Percentiles rank a stretch among this genome's conserved stretches.
Conservation (phyloP, 495 filamentous ascomycete species). For the Amniculicola lignicola region DNA sequence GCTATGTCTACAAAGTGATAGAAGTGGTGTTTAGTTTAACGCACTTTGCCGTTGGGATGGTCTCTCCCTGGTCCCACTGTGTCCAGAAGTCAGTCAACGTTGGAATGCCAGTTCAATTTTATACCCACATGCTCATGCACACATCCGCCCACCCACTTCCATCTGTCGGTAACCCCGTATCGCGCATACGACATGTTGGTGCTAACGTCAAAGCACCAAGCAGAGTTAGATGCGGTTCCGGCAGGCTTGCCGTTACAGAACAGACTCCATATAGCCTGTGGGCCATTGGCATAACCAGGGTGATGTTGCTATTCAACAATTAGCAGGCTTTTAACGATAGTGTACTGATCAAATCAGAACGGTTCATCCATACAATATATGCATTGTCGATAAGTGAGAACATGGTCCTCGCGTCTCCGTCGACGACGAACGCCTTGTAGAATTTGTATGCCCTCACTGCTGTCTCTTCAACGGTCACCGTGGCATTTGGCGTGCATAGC, state of each 20-base stretch:
- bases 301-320: slow-evolving; percentile 16
- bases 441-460: slow-evolving; percentile 19
- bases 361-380: slow-evolving; percentile 14
- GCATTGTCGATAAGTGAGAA: slow-evolving; percentile 22
- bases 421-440: slow-evolving; percentile 23
- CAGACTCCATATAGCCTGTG: slow-evolving; percentile 18
- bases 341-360: neutral
- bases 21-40: neutral
- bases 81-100: neutral
- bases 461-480: slow-evolving; percentile 13
- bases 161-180: slow-evolving; percentile 15
- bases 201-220: slow-evolving; percentile 20
- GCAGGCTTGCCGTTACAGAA: slow-evolving; percentile 21
- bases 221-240: slow-evolving; percentile 12
- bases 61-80: neutral
- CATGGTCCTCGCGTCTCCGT: slow-evolving; percentile 23
- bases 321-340: neutral
- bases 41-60: neutral
- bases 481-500: slow-evolving; percentile 16
- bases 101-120: no score
- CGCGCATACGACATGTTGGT: slow-evolving; percentile 21
- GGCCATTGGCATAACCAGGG: slow-evolving; percentile 10
- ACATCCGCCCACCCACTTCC: slow-evolving; percentile 21
- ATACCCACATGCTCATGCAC: slow-evolving; percentile 20
- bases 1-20: no score